Percentiles rank a stretch among this genome's conserved stretches.
phyloP scores from a whole-genome alignment of 2,329 filamentous ascomycete species.

The Aspergillus fumigatiaffinis region DNA sequence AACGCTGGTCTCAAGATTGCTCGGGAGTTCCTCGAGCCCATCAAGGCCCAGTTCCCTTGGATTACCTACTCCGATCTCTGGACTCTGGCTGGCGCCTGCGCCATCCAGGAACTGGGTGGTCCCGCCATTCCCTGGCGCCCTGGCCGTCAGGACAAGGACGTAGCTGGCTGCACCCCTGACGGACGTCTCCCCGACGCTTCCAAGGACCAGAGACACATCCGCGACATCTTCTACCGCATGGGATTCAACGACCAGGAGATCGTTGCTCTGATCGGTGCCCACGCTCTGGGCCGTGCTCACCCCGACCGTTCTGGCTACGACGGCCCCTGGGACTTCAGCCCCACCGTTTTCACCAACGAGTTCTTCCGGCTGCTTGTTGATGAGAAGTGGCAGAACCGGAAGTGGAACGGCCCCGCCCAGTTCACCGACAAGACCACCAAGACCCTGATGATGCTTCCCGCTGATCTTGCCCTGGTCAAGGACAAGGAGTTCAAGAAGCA shows the following conservation, averaged over 20 bases:
- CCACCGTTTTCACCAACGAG: conserved; percentile 89
- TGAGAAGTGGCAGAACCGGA: conserved; percentile 89
- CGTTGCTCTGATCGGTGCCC: conserved; percentile 80
- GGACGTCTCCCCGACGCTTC: conserved; percentile 81
- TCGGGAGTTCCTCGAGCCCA: conserved; percentile 86
- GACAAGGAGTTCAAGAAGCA: conserved; percentile 80
- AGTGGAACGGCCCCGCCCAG: conserved; percentile 90
- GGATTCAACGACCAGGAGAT: conserved; percentile 97
- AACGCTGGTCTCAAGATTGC: conserved; percentile 86
- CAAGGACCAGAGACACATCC: conserved; percentile 76
- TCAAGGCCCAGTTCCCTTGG: conserved; percentile 91
- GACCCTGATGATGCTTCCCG: conserved; percentile 94
- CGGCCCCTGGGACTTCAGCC: conserved; percentile 89
- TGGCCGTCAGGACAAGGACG: conserved; percentile 75
- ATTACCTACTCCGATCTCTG: conserved; percentile 95
- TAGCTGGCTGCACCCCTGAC: conserved; percentile 84
- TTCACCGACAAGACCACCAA: conserved; percentile 85
- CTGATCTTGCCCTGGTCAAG: conserved; percentile 80
- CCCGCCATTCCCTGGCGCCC: conserved; percentile 84
- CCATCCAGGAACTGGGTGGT: conserved; percentile 93
- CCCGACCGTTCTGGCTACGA: conserved; percentile 80
- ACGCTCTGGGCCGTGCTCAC: conserved; percentile 88
- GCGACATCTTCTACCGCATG: conserved; percentile 93
- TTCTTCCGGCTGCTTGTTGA: conserved; percentile 83
- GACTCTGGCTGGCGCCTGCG: conserved; percentile 81